Evolutionary conservation across 768 basidiomycete genomes (phyloP).

Genomic region (Panaeolus papilionaceus): DNA sequence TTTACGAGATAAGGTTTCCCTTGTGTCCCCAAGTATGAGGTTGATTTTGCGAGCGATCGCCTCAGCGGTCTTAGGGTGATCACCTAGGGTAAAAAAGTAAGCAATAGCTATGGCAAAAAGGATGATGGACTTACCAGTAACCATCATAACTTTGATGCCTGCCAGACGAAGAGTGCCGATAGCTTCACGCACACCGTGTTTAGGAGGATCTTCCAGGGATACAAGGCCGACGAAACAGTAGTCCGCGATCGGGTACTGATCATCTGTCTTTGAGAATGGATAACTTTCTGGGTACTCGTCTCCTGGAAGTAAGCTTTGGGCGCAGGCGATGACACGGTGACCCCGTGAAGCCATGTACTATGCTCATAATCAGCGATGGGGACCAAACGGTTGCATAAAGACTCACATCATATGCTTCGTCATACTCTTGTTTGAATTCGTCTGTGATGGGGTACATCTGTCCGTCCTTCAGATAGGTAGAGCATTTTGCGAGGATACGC

Average conservation of each 20-base stretch:
- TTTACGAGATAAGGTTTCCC: slow-evolving; percentile 62
- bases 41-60: slow-evolving; percentile 79
- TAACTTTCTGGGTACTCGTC: slow-evolving; percentile 52
- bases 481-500: slow-evolving; percentile 68
- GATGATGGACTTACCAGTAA: slow-evolving; percentile 53
- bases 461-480: slow-evolving; percentile 63
- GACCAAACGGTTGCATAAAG: not conserved
- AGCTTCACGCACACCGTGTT: slow-evolving; percentile 74
- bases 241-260: slow-evolving; percentile 56
- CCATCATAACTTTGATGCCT: slow-evolving; percentile 82
- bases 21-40: slow-evolving; percentile 69
- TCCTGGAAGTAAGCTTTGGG: slow-evolving; percentile 59
- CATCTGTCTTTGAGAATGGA: slow-evolving; percentile 60
- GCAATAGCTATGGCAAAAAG: not conserved
- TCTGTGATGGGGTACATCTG: slow-evolving; percentile 54
- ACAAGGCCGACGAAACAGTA: slow-evolving; percentile 73
- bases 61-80: slow-evolving; percentile 77
- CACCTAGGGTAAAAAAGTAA: slow-evolving; percentile 41
- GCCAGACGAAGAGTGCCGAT: slow-evolving; percentile 74
- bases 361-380: slow-evolving; percentile 15
- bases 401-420: slow-evolving; percentile 66
- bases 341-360: slow-evolving; percentile 83
- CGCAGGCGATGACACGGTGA: slow-evolving; percentile 78
- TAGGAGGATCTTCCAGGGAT: slow-evolving; percentile 74
- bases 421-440: slow-evolving; percentile 58